Evolutionary conservation across 1,284 basidiomycete species (phyloP), one percentile per base, ranked within the genome.

Genomic region (Phlebopus sp.): DNA sequence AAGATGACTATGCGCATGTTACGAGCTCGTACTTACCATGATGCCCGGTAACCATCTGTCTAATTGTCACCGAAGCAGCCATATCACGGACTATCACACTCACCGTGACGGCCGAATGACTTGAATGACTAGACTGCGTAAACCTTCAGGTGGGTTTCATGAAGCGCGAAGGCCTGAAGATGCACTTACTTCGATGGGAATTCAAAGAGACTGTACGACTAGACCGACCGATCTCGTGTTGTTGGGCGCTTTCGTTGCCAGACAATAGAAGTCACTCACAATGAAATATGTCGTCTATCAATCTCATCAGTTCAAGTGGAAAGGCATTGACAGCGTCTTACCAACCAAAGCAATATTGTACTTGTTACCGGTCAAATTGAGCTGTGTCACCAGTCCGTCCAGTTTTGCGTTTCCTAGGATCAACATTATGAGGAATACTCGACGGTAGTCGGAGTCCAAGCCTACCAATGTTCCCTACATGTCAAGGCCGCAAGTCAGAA

Each of bases 251-350:
- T 11, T 23, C 21, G 19, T 11, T n/a, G 25, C 18, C 3, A 13
- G 19, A n/a, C n/a, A 29, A 23, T 18, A 15, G 18, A 14, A 14
- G 8, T n/a, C 13, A 59, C 77, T 47, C 55, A 83, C 82, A 40
- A 85, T 76, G 59, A 82, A 83, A 59, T 75, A 84, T 78, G 84
- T 79, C 0, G 81, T 83, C 81, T 84, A 19, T 15, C 11, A 21
- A 19, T 17, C 17, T 19, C 25, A 19, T n/a, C 32, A 27, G 13
- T 29, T 40, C 25, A 32, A 17, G 15, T 5, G 37, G 8, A 23
- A 37, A 9, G n/a, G 6, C 17, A 15, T 36, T 2, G 25, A 13
- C 9, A 17, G 42, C 38, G 15, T 19, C 15, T 35, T n/a, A 51
- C 63, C 29, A 31, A 84, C 82, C 56, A 84, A 62, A 1, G 81